Evolutionary conservation across 129 eudicot species (phyloP).

Genomic region (Logfia minima): DNA sequence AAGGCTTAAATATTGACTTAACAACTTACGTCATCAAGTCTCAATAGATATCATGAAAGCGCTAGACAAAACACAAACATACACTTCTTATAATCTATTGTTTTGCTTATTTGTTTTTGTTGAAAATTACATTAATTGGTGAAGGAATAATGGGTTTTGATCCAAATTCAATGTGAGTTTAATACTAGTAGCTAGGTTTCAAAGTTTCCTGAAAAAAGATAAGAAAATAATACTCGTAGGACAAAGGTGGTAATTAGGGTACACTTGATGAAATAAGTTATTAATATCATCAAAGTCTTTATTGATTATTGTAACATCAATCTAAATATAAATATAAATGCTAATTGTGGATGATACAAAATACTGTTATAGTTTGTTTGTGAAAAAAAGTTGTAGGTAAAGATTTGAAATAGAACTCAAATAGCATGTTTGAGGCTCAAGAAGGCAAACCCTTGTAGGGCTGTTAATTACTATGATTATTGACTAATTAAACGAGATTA

Average conservation of each 20-base stretch:
- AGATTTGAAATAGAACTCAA: neutral
- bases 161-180: neutral
- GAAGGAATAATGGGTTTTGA: neutral
- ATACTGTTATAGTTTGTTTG: neutral
- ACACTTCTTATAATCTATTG: too few relatives aligned
- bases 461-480: neutral
- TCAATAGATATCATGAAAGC: too few relatives aligned
- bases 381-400: neutral
- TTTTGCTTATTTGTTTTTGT: too few relatives aligned
- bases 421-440: neutral
- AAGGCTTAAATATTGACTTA: too few relatives aligned
- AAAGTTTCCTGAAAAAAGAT: too few relatives aligned
- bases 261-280: neutral
- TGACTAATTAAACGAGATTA: neutral
- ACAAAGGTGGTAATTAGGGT: neutral
- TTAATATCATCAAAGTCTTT: neutral
- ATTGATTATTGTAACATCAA: too few relatives aligned
- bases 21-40: too few relatives aligned
- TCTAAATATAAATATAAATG: neutral
- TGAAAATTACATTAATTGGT: neutral
- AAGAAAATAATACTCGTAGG: too few relatives aligned
- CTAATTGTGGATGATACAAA: neutral
- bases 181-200: neutral
- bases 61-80: too few relatives aligned
- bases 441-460: neutral